These are phyloP conservation scores for Salix caprea DNA, from an alignment of 345 rosid genomes.

Conservation along the genomic window DNA sequence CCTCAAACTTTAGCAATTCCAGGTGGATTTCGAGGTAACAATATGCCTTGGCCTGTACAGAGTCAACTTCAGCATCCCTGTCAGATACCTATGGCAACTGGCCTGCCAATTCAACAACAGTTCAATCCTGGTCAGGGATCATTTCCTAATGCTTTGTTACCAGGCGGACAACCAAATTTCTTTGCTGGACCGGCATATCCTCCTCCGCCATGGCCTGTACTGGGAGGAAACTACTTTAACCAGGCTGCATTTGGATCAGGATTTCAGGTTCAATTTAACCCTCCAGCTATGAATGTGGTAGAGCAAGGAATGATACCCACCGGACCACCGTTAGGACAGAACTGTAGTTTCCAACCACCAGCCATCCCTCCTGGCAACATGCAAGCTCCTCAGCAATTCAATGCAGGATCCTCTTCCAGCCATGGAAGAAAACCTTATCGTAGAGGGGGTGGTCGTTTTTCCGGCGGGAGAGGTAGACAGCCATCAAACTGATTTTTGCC, in stretches of 20 bases:
- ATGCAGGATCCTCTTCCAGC: slow-evolving; percentile 31
- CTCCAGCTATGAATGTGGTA: slow-evolving; percentile 22
- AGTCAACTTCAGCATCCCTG: slow-evolving; percentile 42
- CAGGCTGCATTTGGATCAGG: slow-evolving; percentile 43
- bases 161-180: slow-evolving; percentile 46
- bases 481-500: slow-evolving; percentile 15
- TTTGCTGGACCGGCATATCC: slow-evolving; percentile 32
- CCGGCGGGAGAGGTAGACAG: slow-evolving; percentile 40
- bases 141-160: slow-evolving; percentile 30
- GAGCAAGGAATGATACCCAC: slow-evolving; percentile 20
- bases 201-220: slow-evolving; percentile 45
- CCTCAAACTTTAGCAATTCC: slow-evolving; percentile 25
- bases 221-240: slow-evolving; percentile 45
- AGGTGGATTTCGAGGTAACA: slow-evolving; percentile 39
- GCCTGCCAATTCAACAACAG: slow-evolving; percentile 47
- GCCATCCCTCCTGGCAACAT: slow-evolving; percentile 7
- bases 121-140: slow-evolving; percentile 42
- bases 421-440: slow-evolving; percentile 41
- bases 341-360: slow-evolving; percentile 17
- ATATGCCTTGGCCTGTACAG: slow-evolving; percentile 44
- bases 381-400: slow-evolving; percentile 40
- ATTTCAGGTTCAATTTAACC: slow-evolving; percentile 17
- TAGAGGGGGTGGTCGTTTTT: slow-evolving; percentile 40
- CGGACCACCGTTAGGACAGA: slow-evolving; percentile 17
- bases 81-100: slow-evolving; percentile 35